Base-by-base conservation (phyloP, 2,329 filamentous ascomycete genomes). In the Camptophora hylomeconis region DNA sequence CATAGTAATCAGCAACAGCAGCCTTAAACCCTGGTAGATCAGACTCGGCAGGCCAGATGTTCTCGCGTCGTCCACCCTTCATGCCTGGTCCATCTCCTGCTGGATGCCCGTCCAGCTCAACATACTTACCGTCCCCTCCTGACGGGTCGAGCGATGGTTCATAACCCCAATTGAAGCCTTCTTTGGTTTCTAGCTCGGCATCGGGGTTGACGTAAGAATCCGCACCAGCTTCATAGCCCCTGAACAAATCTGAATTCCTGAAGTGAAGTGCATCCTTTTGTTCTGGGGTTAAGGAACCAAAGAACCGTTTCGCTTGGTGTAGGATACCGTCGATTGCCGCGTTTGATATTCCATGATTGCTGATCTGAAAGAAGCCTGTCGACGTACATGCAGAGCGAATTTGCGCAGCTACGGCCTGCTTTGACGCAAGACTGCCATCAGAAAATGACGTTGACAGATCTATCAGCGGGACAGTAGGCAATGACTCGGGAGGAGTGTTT, bases 311-410 rank as follows among this genome's bases (percentile, higher is more conserved):
- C 9, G 58, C 52, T 5, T 56, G 51, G 12, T 53, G 39, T 31
- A 69, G 50, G 2, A 61, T 53, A 2, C 46, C 45, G 7, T 53
- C 38, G 37, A 61, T 63, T 9, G 63, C 46, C 4, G 42, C 33
- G 2, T 49, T 32, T 1, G 57, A 45, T 5, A 71, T 53, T 6
- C 56, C 50, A 39, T 70, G 65, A n/a, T 61, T 60, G 9, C 53
- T 53, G 33, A 72, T 58, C 39, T 68, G 64, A 48, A 71, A 69
- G 47, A 70, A 70, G 3, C 66, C 65, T 11, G 52, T 65, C 40
- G 50, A 57, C 12, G 56, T 45, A 35, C 61, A 65, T 26, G 59
- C 58, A 19, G 51, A 41, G 7, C 58, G 52, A 20, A 65, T 51
- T 28, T 58, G 49, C 0, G 37, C 31, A 2, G 59, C 58, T 2